Evolutionary conservation across 108 stramenopile genomes (phyloP), one percentile per base, ranked within the genome.

Genomic region (Seminavis robusta): DNA sequence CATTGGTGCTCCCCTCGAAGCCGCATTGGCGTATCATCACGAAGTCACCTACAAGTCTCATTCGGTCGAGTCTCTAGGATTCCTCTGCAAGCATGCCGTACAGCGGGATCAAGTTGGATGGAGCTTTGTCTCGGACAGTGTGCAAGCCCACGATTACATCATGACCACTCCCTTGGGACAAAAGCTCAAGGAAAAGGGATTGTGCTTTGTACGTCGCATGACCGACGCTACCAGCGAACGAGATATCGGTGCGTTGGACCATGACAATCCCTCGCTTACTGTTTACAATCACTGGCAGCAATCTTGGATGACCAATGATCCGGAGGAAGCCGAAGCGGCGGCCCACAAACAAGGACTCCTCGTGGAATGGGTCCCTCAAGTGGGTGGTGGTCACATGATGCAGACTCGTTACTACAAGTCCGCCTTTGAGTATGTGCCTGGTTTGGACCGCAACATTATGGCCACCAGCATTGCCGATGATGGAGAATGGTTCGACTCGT

Each of bases 221-320:
- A 55, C 53, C 6, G 53, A 55, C 40, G 53, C 53, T 11, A 21
- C 6, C 17, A 17, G 9, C 11, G 9, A 51, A 8, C n/a, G 7
- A 17, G 49, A 30, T 9, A 9, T 9, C 11, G 11, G 13, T 13
- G 9, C 17, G 17, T 19, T 20, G 17, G 53, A 55, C 23, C 19
- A 16, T 10, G 17, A 26, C 17, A 9, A 40, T 10, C 8, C 8
- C 11, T 19, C 11, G 9, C 8, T 8, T 9, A 11, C 36, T 11
- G 39, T 55, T 41, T 55, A 55, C 39, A 55, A 55, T 41, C 53
- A 55, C 23, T 55, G 53, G 53, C 53, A 55, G 21, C 10, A 55
- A 25, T 21, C 19, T 23, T 55, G 53, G 53, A 55, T 55, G 53
- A 55, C 53, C 19, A 23, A 41, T 55, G 34, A 41, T 40, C 53